These are phyloP conservation scores for Lablab purpureus DNA, from an alignment of 306 rosid genomes.

Conservation along the genomic window DNA sequence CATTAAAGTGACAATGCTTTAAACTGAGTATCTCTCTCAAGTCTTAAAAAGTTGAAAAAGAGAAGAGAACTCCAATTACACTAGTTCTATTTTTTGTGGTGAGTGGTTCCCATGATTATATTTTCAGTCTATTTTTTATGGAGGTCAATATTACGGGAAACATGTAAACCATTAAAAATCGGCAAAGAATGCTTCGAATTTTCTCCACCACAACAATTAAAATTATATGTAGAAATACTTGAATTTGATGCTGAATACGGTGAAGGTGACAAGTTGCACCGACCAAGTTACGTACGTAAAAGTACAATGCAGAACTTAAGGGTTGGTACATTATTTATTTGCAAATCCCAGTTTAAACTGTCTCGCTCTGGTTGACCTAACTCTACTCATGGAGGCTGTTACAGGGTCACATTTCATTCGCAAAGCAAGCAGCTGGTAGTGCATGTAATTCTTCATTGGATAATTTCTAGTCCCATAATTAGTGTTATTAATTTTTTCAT, in stretches of 20 bases:
- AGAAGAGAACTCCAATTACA: conserved; percentile 30
- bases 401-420: background rate
- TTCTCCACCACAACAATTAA: conserved; percentile 25
- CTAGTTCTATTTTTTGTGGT: conserved; percentile 41
- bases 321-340: background rate
- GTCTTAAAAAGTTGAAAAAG: conserved; percentile 43
- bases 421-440: background rate
- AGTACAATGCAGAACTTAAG: conserved; percentile 34
- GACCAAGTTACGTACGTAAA: conserved; percentile 38
- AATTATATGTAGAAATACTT: background rate
- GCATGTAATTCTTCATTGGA: background rate
- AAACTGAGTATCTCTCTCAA: conserved; percentile 44
- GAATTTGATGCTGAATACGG: conserved; percentile 4
- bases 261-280: conserved; percentile 35
- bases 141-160: background rate
- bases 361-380: conserved; percentile 31
- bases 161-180: conserved; percentile 26
- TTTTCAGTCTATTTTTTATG: conserved; percentile 6
- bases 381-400: background rate
- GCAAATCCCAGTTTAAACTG: background rate
- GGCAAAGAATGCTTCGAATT: conserved; percentile 32
- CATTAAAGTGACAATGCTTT: conserved; percentile 52
- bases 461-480: no score
- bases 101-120: conserved; percentile 25
- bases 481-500: no score